Conservation (phyloP, 2,329 filamentous ascomycete genomes). For the Pezicula carpinea region DNA sequence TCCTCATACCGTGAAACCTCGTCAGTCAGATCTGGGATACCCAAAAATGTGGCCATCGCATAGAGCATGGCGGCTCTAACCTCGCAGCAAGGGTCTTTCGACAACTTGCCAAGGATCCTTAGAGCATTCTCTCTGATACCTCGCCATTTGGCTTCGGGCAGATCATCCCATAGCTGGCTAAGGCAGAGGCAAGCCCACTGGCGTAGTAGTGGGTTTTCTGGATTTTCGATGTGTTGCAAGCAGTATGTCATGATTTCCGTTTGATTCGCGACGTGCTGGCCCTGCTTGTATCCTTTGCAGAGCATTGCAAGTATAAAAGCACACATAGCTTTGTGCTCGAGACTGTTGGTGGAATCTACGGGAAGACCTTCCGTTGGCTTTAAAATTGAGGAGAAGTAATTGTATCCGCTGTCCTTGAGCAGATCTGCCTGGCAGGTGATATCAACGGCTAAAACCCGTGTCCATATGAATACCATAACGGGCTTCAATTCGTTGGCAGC, state of each 20-base stretch:
- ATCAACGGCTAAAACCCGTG: constrained; percentile 89
- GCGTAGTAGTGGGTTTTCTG: constrained; percentile 80
- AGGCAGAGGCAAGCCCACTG: constrained; percentile 97
- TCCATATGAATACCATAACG: constrained; percentile 99
- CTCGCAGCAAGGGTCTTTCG: constrained; percentile 83
- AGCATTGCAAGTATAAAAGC: constrained; percentile 97
- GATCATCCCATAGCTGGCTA: constrained; percentile 89
- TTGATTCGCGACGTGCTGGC: constrained; percentile 85
- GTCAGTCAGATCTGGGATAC: constrained; percentile 86
- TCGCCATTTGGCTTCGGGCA: constrained; percentile 90
- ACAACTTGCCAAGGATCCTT: constrained; percentile 60
- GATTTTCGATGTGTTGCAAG: constrained; percentile 75
- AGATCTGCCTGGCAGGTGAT: constrained; percentile 89
- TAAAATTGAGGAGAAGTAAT: constrained; percentile 92
- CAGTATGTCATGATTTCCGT: constrained; percentile 89
- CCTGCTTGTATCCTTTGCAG: constrained; percentile 89
- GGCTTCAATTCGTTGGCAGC: constrained; percentile 92
- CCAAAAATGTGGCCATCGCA: constrained; percentile 88
- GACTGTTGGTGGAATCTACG: constrained; percentile 65
- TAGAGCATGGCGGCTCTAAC: constrained; percentile 91
- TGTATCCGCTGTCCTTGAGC: constrained; percentile 94
- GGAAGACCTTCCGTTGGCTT: constrained; percentile 80
- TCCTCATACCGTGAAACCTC: constrained; percentile 90
- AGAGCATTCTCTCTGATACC: constrained; percentile 85
- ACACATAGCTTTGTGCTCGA: constrained; percentile 98